Evolutionary conservation across 371 early-diverging fungal genomes (phyloP).

Genomic region (Haplosporangium sp.): DNA sequence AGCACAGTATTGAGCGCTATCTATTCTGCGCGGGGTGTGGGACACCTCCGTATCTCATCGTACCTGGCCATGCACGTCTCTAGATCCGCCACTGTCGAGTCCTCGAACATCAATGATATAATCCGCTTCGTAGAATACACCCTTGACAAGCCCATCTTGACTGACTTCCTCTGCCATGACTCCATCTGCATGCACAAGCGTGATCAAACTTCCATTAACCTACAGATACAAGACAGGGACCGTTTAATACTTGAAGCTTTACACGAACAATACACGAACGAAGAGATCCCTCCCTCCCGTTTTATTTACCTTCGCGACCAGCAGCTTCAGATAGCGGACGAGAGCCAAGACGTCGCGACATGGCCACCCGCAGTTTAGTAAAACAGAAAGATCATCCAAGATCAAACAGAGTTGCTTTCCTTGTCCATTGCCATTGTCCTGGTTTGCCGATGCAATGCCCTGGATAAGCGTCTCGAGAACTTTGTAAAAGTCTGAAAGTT

Average conservation of each 20-base stretch:
- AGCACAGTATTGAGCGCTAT: background rate
- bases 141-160: constrained; percentile 66
- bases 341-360: constrained; percentile 59
- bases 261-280: background rate
- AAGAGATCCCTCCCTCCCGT: background rate
- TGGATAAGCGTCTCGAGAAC: constrained; percentile 33
- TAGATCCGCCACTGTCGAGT: constrained; percentile 71
- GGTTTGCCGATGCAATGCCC: constrained; percentile 7
- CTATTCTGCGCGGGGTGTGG: too few species aligned
- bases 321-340: constrained; percentile 58
- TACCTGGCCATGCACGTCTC: constrained; percentile 78
- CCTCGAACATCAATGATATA: constrained; percentile 69
- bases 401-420: constrained; percentile 61
- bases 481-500: constrained; percentile 40
- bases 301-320: constrained; percentile 54
- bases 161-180: constrained; percentile 62
- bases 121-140: constrained; percentile 61
- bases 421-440: background rate
- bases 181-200: constrained; percentile 71
- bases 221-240: constrained; percentile 2
- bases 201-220: constrained; percentile 67
- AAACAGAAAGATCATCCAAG: constrained; percentile 71
- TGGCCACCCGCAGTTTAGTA: constrained; percentile 66
- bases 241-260: background rate
- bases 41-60: background rate